Conservation (phyloP, 805 yeast genomes). For the Metschnikowia koreensis region DNA sequence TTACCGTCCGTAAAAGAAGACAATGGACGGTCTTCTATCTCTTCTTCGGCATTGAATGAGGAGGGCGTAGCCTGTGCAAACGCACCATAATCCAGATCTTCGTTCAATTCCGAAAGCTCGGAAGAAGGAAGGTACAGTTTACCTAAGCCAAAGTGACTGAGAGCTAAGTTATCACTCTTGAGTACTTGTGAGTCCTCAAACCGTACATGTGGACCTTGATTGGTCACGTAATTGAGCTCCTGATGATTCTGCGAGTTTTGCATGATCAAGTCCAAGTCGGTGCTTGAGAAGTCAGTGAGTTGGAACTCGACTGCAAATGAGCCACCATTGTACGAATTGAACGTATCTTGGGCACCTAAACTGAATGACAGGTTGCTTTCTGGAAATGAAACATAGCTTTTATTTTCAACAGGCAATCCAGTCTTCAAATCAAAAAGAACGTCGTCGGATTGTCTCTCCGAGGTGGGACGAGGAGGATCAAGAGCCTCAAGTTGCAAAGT, state of each 20-base stretch:
- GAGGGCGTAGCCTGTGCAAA: neutral
- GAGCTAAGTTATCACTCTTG: neutral
- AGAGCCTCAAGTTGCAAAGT: neutral
- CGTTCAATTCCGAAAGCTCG: neutral
- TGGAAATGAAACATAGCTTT: neutral
- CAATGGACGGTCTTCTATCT: neutral
- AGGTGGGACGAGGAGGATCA: neutral
- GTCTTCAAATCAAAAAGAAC: neutral
- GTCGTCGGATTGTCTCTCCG: neutral
- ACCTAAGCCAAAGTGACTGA: neutral
- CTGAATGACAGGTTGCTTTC: neutral
- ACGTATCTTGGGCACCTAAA: neutral
- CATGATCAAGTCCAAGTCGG: neutral
- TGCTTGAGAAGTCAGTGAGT: neutral
- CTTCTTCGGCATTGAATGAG: neutral
- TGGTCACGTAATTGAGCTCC: neutral
- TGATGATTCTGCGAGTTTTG: neutral
- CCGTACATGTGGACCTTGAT: neutral
- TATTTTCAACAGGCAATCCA: neutral
- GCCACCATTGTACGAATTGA: neutral
- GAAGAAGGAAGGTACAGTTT: neutral
- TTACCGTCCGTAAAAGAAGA: neutral
- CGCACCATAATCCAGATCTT: neutral
- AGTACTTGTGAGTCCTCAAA: neutral
- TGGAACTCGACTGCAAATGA: neutral